phyloP scores from a whole-genome alignment of 2,329 filamentous ascomycete species.

The Epichloe gansuensis region DNA sequence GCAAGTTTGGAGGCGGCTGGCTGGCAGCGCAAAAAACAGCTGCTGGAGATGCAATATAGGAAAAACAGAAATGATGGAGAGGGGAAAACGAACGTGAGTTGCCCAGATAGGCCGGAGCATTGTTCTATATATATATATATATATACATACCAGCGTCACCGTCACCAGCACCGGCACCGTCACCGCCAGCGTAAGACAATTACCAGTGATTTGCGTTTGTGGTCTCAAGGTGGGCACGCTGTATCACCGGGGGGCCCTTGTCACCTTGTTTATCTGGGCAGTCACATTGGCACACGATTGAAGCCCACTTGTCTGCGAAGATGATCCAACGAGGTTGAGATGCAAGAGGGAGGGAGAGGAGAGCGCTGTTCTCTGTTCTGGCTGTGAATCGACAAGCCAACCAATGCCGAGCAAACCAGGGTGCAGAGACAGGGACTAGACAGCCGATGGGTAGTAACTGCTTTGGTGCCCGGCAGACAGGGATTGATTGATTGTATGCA shows the following conservation, averaged over 20 bases:
- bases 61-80: neutral
- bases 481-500: too few relatives aligned
- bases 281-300: too few relatives aligned
- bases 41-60: neutral
- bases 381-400: too few relatives aligned
- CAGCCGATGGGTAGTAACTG: neutral
- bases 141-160: neutral
- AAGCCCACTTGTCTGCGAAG: too few relatives aligned
- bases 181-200: neutral
- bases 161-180: neutral
- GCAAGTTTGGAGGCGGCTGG: neutral
- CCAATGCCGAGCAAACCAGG: neutral
- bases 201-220: neutral
- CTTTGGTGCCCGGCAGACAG: too few relatives aligned
- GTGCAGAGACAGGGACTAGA: neutral
- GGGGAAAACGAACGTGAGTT: neutral
- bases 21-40: neutral
- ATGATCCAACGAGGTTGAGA: too few relatives aligned
- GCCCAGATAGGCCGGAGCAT: neutral
- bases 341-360: too few relatives aligned
- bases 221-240: neutral
- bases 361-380: too few relatives aligned
- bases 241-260: neutral
- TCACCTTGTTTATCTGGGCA: neutral
- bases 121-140: neutral